Conservation (phyloP, 306 rosid species). For the Astragalus membranaceus region DNA sequence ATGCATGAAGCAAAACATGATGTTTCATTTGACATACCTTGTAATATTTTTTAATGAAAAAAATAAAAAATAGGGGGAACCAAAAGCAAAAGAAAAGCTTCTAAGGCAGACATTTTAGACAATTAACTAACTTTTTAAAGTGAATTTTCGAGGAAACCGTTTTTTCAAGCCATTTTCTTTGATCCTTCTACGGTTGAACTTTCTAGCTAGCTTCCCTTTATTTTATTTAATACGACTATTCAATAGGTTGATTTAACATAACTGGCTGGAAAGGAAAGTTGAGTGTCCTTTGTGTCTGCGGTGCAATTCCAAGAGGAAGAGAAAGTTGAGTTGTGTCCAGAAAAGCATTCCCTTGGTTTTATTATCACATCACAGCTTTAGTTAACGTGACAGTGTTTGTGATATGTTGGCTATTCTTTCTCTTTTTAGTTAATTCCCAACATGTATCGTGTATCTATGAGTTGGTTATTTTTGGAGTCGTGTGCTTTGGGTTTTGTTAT, state of each 20-base stretch:
- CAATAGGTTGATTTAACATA: neutral
- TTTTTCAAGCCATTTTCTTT: neutral
- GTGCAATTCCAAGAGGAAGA: constrained; percentile 11
- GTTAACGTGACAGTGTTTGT: neutral
- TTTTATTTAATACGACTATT: neutral
- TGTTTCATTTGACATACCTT: neutral
- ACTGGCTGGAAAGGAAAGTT: neutral
- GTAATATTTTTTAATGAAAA: too few species aligned
- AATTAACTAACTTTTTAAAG: neutral
- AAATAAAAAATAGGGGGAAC: too few species aligned
- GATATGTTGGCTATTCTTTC: neutral
- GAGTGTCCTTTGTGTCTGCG: constrained; percentile 22
- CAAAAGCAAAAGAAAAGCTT: neutral
- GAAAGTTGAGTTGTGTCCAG: constrained; percentile 25
- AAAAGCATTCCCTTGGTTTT: neutral
- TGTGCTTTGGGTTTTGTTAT: constrained; percentile 15
- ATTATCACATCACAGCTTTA: neutral
- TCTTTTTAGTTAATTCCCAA: constrained; percentile 21
- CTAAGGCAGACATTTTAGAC: neutral
- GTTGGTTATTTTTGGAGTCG: constrained; percentile 23
- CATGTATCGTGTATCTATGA: constrained; percentile 27
- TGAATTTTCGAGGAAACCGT: neutral
- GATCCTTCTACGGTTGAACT: neutral
- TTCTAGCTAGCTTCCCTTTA: neutral
- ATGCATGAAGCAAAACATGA: neutral